Percentiles rank a stretch among this genome's conserved stretches.
phyloP scores from a whole-genome alignment of 371 early-diverging fungal genomes.

The Mucor plumbeus region DNA sequence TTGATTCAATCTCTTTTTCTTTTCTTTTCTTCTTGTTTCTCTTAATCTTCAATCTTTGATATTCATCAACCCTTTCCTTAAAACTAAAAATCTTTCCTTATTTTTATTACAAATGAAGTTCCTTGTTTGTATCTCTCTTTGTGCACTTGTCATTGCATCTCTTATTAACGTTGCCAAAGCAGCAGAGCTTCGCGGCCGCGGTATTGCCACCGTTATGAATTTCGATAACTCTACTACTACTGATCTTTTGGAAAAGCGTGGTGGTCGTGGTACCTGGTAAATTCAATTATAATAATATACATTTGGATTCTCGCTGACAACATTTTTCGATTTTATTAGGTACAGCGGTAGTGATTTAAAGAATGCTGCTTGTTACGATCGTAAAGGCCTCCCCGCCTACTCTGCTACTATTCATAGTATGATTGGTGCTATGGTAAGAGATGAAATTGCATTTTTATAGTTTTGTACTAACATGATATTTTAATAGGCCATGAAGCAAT shows the following conservation, averaged over 20 bases:
- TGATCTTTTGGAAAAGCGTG: conserved; percentile 37
- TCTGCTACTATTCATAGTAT: conserved; percentile 44
- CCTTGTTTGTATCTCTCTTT: conserved; percentile 24
- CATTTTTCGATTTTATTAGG: conserved; percentile 27
- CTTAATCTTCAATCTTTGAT: conserved; percentile 15
- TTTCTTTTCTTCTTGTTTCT: conserved; percentile 14
- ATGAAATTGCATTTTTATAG: neutral
- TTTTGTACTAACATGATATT: neutral
- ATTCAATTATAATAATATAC: neutral
- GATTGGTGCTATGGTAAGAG: conserved; percentile 57
- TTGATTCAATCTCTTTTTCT: conserved; percentile 11
- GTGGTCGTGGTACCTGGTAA: conserved; percentile 53
- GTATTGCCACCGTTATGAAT: conserved; percentile 43
- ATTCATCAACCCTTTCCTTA: conserved; percentile 15
- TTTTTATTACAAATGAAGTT: conserved; percentile 26
- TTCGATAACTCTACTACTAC: conserved; percentile 29
- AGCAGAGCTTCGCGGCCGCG: conserved; percentile 32
- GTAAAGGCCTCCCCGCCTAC: conserved; percentile 48
- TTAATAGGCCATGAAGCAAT: conserved; percentile 50
- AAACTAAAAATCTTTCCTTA: conserved; percentile 6
- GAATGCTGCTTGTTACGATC: conserved; percentile 57
- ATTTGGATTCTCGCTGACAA: neutral
- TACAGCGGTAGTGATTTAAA: conserved; percentile 53
- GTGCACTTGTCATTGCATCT: conserved; percentile 24
- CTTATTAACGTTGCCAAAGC: conserved; percentile 27